Percentiles rank a stretch among this genome's conserved stretches.
Conservation (phyloP, 129 eudicot genomes). For the Sambucus nigra region DNA sequence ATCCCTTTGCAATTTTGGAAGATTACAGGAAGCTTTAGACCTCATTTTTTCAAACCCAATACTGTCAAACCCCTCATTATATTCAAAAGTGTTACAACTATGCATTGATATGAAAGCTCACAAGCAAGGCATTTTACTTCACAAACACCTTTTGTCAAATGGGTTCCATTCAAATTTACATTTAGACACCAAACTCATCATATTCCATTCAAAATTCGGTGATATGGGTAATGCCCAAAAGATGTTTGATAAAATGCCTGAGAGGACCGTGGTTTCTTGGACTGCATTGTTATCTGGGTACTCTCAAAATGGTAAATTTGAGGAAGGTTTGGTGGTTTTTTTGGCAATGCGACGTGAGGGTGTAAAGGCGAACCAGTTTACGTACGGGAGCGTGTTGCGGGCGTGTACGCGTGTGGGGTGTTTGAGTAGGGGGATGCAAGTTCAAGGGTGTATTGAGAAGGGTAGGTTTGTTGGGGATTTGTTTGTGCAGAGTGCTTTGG, state of each 20-base stretch:
- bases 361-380: conserved; percentile 52
- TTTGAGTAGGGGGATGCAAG: conserved; percentile 36
- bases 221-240: conserved; percentile 36
- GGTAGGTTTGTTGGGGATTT: conserved; percentile 31
- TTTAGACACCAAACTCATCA: conserved; percentile 39
- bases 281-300: conserved; percentile 68
- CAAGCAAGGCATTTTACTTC: conserved; percentile 33
- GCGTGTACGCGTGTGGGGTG: conserved; percentile 35
- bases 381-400: conserved; percentile 55
- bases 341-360: conserved; percentile 37
- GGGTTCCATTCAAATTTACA: conserved; percentile 28
- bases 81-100: conserved; percentile 30
- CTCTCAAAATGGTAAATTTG: conserved; percentile 28
- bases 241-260: conserved; percentile 56
- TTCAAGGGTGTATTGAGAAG: conserved; percentile 57
- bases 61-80: conserved; percentile 29
- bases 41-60: conserved; percentile 25
- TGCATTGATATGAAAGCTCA: conserved; percentile 39
- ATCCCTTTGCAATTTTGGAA: conserved; percentile 17
- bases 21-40: conserved; percentile 18
- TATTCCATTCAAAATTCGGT: conserved; percentile 35
- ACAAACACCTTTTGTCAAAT: conserved; percentile 28
- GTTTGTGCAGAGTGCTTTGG: conserved; percentile 67
- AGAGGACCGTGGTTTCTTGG: conserved; percentile 62
- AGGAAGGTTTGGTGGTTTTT: conserved; percentile 43